Evolutionary conservation across 441 rosid species (phyloP), one percentile per base, ranked within the genome.

Genomic region (Manihot esculenta): DNA sequence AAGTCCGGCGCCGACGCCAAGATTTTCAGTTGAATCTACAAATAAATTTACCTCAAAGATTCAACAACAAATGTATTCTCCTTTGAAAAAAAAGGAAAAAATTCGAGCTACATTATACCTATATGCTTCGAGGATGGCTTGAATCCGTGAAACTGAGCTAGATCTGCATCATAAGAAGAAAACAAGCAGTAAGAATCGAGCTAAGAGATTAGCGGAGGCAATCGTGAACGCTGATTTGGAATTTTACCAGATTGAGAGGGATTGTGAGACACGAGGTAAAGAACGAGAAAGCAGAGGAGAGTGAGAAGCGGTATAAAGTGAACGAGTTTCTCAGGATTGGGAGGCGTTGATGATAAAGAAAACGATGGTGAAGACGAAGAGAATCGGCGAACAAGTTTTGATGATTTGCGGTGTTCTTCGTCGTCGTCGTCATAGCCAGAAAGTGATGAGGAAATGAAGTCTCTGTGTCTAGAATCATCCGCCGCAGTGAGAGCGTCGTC

Each of bases 271-370:
- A 83, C 85, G 69, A 91, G 86, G 74, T 83, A 91, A 73, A 94
- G 97, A 64, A 91, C 72, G 76, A 94, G 76, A 69, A 94, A 86
- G 76, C 98, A 94, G 76, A 85, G 18, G 73, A 94, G 75, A 75
- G 92, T 84, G 70, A 94, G 91, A 62, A 94, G 64, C 1, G 98
- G 98, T 54, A 94, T 88, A 49, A 91, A 78, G 84, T 94, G 98
- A 12, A 91, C 72, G 68, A 91, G 80, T 71, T 83, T 88, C 79
- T 83, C 88, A 21, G 83, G 90, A 7, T 76, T 80, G 23, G 79
- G 58, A 21, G 77, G 74, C 23, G 89, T 60, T 12, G 86, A 66
- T 0, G 71, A 18, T 2, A 38, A 60, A 17, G 80, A 70, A 2
- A 79, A 50, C 17, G 83, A 76, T 0, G 81, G 66, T 26, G 84